A percentile compares a stretch with the other conserved stretches of the same genome.
These are phyloP conservation scores for Garcia nutans DNA, from an alignment of 345 rosid species.

Conservation along the genomic window DNA sequence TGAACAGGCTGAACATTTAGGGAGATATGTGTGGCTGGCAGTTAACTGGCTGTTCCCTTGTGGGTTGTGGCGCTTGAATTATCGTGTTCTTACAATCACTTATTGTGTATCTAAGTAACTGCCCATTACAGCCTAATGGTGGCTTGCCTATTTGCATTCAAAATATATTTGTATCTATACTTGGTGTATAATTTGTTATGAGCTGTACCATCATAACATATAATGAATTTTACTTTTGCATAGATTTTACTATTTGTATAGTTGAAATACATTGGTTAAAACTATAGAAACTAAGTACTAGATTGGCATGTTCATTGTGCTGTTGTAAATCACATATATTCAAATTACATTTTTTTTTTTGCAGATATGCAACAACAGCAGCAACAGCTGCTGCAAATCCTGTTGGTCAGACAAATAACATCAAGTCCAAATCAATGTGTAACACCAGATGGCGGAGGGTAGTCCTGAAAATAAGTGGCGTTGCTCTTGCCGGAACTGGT, in stretches of 20 bases:
- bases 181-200: not conserved
- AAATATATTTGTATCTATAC: not conserved
- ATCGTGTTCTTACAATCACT: not conserved
- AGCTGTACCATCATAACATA: not conserved
- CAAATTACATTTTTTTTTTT: constrained; percentile 10
- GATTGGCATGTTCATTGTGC: not conserved
- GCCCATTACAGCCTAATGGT: not conserved
- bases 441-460: constrained; percentile 85
- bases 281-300: not conserved
- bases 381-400: constrained; percentile 28
- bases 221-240: not conserved
- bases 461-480: constrained; percentile 85
- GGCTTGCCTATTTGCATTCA: not conserved
- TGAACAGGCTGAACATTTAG: too few species aligned
- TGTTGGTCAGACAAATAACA: constrained; percentile 37
- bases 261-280: not conserved
- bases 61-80: too few species aligned
- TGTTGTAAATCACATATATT: not conserved
- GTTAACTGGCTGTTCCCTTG: not conserved
- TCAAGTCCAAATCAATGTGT: constrained; percentile 50
- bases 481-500: constrained; percentile 69
- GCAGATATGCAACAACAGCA: constrained; percentile 45
- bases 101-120: not conserved
- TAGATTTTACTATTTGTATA: not conserved
- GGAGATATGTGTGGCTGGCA: not conserved